A percentile compares a stretch with the other conserved stretches of the same genome.
Evolutionary conservation across 805 yeast species (phyloP).

Genomic region (Spencermartinsiella europaea): DNA sequence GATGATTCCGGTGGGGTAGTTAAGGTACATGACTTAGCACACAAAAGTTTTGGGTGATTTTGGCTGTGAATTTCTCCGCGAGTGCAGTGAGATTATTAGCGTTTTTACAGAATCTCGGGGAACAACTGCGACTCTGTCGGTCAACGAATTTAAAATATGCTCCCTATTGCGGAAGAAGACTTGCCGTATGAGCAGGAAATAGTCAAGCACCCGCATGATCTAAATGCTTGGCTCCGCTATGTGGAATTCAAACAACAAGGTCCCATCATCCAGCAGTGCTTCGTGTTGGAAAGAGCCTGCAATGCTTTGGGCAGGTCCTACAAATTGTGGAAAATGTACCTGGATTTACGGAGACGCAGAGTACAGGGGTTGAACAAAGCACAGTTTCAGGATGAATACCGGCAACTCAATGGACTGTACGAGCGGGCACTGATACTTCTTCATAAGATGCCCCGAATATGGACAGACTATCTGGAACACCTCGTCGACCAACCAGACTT

Average conservation of each 20-base stretch:
- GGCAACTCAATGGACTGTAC: slow-evolving; percentile 40
- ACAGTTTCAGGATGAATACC: slow-evolving; percentile 31
- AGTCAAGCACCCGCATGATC: slow-evolving; percentile 33
- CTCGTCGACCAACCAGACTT: slow-evolving; percentile 34
- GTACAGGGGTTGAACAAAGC: slow-evolving; percentile 28
- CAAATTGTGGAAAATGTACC: slow-evolving; percentile 51
- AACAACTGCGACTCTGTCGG: no score
- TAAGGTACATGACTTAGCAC: no score
- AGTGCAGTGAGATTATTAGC: no score
- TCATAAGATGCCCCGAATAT: slow-evolving; percentile 43
- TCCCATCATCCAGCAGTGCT: slow-evolving; percentile 29
- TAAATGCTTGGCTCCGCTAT: slow-evolving; percentile 38
- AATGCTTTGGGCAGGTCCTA: slow-evolving; percentile 40
- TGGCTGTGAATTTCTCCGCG: no score
- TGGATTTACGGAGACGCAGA: slow-evolving; percentile 38
- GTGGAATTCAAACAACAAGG: slow-evolving; percentile 30
- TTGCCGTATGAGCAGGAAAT: slow-evolving; percentile 43
- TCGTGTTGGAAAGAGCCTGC: slow-evolving; percentile 51
- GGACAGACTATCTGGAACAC: slow-evolving; percentile 48
- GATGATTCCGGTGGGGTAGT: no score
- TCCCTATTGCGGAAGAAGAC: slow-evolving; percentile 13
- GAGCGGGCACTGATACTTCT: slow-evolving; percentile 42
- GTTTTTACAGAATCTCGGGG: no score
- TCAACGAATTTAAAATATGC: no score
- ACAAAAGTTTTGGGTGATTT: no score